These are phyloP conservation scores for Paracamarosporium sp. DNA, from an alignment of 2,329 filamentous ascomycete genomes.

Conservation along the genomic window DNA sequence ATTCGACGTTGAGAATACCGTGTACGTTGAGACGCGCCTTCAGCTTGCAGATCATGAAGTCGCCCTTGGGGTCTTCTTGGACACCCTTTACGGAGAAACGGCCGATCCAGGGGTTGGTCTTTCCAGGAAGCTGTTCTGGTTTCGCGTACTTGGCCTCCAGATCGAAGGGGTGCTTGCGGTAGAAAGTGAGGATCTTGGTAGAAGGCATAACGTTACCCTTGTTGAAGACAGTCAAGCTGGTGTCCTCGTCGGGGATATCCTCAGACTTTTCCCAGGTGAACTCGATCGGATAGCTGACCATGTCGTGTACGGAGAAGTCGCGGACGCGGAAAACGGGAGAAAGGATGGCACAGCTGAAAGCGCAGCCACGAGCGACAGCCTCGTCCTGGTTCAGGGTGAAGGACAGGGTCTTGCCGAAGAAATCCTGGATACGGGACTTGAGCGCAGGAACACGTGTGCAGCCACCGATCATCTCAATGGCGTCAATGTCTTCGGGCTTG, in stretches of 20 bases:
- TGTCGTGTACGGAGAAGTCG: slow-evolving; percentile 97
- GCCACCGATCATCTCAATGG: slow-evolving; percentile 91
- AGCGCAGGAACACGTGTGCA: slow-evolving; percentile 91
- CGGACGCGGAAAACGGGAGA: slow-evolving; percentile 98
- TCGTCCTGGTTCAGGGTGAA: slow-evolving; percentile 99
- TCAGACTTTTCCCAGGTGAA: slow-evolving; percentile 99
- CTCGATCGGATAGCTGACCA: slow-evolving; percentile 97
- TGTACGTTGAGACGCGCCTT: slow-evolving; percentile 97
- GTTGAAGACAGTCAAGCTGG: slow-evolving; percentile 95
- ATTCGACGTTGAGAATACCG: slow-evolving; percentile 95
- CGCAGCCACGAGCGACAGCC: slow-evolving; percentile 92
- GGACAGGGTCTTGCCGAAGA: slow-evolving; percentile 91
- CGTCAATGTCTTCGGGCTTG: slow-evolving; percentile 88
- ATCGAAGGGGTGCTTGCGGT: slow-evolving; percentile 96
- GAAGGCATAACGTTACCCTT: slow-evolving; percentile 96
- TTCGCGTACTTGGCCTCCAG: slow-evolving; percentile 93
- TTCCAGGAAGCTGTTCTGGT: slow-evolving; percentile 84
- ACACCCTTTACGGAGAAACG: slow-evolving; percentile 98
- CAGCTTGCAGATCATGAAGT: slow-evolving; percentile 99
- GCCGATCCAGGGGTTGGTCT: slow-evolving; percentile 93
- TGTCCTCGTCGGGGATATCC: slow-evolving; percentile 98
- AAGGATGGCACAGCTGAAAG: slow-evolving; percentile 96
- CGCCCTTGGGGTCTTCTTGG: slow-evolving; percentile 89
- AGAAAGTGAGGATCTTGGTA: slow-evolving; percentile 99
- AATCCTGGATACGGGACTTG: slow-evolving; percentile 87